Percentiles rank a stretch among this genome's conserved stretches.
Evolutionary conservation across 441 rosid species (phyloP).

Genomic region (Corymbia calophylla): DNA sequence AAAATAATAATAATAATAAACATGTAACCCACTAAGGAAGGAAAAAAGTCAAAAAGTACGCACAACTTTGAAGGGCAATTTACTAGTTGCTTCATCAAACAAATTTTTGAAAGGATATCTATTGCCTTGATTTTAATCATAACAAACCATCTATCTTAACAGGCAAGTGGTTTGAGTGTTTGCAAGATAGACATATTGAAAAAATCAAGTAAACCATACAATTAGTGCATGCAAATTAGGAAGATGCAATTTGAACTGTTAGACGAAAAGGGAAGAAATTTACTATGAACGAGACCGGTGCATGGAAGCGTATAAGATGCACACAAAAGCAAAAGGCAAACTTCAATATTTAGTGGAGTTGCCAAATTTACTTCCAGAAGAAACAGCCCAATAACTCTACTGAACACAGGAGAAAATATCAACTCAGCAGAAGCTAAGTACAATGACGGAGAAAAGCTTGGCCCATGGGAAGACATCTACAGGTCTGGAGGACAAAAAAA

Average conservation of each 20-base stretch:
- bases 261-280: background rate
- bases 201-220: background rate
- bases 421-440: background rate
- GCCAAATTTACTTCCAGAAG: background rate
- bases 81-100: background rate
- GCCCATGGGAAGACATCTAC: background rate
- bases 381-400: background rate
- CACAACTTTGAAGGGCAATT: background rate
- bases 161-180: background rate
- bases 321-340: background rate
- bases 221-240: background rate
- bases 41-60: background rate
- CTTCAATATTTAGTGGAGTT: background rate
- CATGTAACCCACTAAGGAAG: background rate
- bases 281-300: background rate
- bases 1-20: background rate
- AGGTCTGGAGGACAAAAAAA: background rate
- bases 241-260: background rate
- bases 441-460: background rate
- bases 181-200: background rate
- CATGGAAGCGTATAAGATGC: background rate
- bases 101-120: background rate
- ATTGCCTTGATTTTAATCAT: background rate
- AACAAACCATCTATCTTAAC: background rate
- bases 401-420: background rate